These are phyloP conservation scores for Fusarium multiceps DNA, from an alignment of 2,329 filamentous ascomycete genomes.

Conservation along the genomic window DNA sequence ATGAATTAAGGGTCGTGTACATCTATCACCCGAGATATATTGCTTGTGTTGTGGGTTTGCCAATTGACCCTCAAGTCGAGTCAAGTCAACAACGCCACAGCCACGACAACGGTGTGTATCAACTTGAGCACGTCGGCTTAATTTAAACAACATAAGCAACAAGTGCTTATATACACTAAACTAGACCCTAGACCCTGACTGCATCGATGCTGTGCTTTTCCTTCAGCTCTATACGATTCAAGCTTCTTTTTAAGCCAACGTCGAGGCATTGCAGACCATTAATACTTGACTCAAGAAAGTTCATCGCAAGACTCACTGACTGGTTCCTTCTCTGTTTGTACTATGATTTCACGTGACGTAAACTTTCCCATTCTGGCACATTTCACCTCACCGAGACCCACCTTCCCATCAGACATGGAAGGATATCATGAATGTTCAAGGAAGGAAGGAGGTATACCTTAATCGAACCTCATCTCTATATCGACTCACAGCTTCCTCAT, in stretches of 20 bases:
- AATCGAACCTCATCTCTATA: constrained; percentile 1
- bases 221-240: not conserved
- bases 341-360: constrained; percentile 30
- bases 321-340: constrained; percentile 1
- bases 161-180: constrained; percentile 21
- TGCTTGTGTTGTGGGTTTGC: not conserved
- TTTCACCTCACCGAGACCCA: constrained; percentile 32
- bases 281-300: not conserved
- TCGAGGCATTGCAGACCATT: not conserved
- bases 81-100: not conserved
- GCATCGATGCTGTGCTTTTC: not conserved
- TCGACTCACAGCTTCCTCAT: not conserved
- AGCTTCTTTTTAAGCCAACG: not conserved
- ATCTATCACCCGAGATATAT: constrained; percentile 4
- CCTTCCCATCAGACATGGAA: not conserved
- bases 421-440: constrained; percentile 14
- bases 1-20: not conserved
- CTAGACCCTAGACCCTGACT: not conserved
- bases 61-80: not conserved
- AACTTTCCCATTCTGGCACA: constrained; percentile 30
- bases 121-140: not conserved
- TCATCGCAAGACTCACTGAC: not conserved
- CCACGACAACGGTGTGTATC: not conserved
- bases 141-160: not conserved
- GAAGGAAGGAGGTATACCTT: constrained; percentile 19